phyloP scores from a whole-genome alignment of 108 stramenopile species.

The Tribonema minus region DNA sequence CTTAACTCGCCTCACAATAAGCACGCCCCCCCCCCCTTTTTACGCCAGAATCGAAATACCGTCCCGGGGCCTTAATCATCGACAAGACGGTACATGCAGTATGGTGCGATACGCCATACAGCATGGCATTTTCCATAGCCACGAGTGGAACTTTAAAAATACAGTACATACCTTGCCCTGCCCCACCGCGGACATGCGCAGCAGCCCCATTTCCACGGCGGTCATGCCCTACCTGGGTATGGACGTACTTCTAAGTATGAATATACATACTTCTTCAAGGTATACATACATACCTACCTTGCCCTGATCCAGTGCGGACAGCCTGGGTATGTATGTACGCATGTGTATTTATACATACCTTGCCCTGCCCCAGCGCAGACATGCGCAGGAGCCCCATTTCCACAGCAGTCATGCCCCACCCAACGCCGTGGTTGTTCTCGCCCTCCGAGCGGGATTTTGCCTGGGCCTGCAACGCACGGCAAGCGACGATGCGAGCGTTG shows the following conservation, averaged over 20 bases:
- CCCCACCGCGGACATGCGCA: slow-evolving; percentile 30
- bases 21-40: too few relatives aligned
- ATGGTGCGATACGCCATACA: neutral
- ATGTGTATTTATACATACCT: neutral
- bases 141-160: neutral
- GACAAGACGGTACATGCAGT: neutral
- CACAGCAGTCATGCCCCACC: slow-evolving; percentile 58
- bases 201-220: slow-evolving; percentile 39
- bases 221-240: slow-evolving; percentile 3
- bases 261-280: too few relatives aligned
- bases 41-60: too few relatives aligned
- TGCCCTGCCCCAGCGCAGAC: neutral
- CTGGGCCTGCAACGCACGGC: too few relatives aligned
- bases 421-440: slow-evolving; percentile 83
- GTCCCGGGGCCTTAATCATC: too few relatives aligned
- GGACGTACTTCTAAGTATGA: too few relatives aligned
- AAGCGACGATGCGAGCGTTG: too few relatives aligned
- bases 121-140: neutral
- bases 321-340: neutral
- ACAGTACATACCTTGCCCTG: neutral
- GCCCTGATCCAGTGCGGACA: neutral
- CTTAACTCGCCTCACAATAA: too few relatives aligned
- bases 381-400: neutral
- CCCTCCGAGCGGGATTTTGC: slow-evolving; percentile 63
- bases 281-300: neutral